These are phyloP conservation scores for Talaromyces verruculosus DNA, from an alignment of 2,329 filamentous ascomycete species.

Conservation along the genomic window DNA sequence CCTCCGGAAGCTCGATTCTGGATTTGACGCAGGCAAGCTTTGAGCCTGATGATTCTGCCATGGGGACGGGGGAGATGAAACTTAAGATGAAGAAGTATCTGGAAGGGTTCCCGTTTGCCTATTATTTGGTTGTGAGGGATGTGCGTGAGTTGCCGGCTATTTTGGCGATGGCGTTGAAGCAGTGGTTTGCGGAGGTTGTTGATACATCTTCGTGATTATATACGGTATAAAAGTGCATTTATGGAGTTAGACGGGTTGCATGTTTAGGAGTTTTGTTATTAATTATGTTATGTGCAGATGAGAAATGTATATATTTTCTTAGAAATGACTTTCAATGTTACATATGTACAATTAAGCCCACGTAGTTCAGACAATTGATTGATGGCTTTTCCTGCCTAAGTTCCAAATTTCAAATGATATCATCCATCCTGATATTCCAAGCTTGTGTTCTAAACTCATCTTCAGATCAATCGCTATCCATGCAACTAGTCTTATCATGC, in stretches of 20 bases:
- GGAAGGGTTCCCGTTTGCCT: slow-evolving; percentile 94
- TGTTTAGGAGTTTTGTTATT: slow-evolving; percentile 3
- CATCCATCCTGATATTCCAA: too few species aligned
- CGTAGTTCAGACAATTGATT: too few species aligned
- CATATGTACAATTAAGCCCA: too few species aligned
- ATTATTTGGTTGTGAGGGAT: slow-evolving; percentile 92
- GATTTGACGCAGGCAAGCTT: slow-evolving; percentile 88
- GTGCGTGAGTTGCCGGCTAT: slow-evolving; percentile 87
- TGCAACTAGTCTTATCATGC: neutral
- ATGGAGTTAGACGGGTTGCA: slow-evolving; percentile 16
- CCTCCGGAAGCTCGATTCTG: slow-evolving; percentile 62
- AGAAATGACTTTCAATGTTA: neutral
- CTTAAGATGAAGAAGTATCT: slow-evolving; percentile 87
- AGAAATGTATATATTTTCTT: neutral
- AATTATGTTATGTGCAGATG: neutral
- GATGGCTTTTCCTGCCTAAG: too few species aligned
- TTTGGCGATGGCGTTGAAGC: slow-evolving; percentile 81
- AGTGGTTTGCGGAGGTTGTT: slow-evolving; percentile 84
- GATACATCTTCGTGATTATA: slow-evolving; percentile 39
- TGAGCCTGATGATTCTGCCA: slow-evolving; percentile 60
- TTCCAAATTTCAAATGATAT: too few species aligned
- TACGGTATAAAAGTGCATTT: slow-evolving; percentile 19
- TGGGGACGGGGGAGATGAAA: slow-evolving; percentile 58
- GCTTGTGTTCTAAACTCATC: neutral
- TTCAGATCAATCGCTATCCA: neutral